phyloP scores from a whole-genome alignment of 1,139 yeast species.

The Pneumocystis jirovecii region DNA sequence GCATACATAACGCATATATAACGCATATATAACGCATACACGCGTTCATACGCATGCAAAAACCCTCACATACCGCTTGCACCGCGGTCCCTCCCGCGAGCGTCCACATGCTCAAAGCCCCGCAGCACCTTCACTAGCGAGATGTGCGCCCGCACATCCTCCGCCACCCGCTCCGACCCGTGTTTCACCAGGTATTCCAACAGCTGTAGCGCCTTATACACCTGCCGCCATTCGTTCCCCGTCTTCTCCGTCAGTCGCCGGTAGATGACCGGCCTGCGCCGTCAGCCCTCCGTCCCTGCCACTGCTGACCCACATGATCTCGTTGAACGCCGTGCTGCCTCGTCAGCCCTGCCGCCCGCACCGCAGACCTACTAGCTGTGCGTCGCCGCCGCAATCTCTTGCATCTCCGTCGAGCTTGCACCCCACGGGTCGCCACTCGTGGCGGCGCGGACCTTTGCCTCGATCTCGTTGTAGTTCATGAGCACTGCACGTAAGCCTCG shows the following conservation, averaged over 20 bases:
- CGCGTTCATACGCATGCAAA: no score
- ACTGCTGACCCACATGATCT: conserved; percentile 30
- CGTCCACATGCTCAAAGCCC: conserved; percentile 84
- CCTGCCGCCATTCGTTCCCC: conserved; percentile 96
- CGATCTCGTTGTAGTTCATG: conserved; percentile 87
- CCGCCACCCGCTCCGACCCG: conserved; percentile 89
- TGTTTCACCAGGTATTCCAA: conserved; percentile 81
- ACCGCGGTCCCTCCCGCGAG: conserved; percentile 93
- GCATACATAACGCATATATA: no score
- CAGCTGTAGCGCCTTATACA: conserved; percentile 80
- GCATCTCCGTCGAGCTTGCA: conserved; percentile 84
- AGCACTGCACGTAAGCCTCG: conserved; percentile 36
- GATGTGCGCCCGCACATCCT: conserved; percentile 76
- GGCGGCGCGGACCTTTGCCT: conserved; percentile 78
- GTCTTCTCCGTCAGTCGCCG: conserved; percentile 79
- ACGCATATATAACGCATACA: no score
- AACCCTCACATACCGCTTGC: conserved; percentile 34
- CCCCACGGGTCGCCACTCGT: conserved; percentile 99
- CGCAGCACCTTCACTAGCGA: conserved; percentile 77
- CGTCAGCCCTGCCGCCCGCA: no score
- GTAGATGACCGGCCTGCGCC: background rate
- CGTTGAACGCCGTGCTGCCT: conserved; percentile 28
- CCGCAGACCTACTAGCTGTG: conserved; percentile 43
- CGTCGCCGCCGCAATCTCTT: conserved; percentile 85
- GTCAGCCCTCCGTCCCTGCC: no score